phyloP scores from a whole-genome alignment of 192 early-diverging fungal genomes.

The Umbelopsis sp. region DNA sequence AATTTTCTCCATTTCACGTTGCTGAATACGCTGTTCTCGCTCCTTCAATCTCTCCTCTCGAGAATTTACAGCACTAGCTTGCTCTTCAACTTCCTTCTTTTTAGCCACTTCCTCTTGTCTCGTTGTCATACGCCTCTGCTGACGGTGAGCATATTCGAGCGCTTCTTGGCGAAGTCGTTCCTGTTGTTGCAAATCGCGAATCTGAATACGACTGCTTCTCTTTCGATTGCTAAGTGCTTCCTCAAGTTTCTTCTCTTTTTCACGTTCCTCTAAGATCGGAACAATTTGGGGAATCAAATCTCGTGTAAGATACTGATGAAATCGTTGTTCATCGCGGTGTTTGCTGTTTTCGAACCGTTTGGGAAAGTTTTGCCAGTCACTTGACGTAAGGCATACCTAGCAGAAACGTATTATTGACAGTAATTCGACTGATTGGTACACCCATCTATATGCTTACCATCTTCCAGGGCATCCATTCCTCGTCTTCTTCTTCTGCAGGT shows the following conservation, averaged over 20 bases:
- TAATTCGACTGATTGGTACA: not conserved
- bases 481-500: slow-evolving; percentile 46
- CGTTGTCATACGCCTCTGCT: slow-evolving; percentile 39
- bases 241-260: slow-evolving; percentile 53
- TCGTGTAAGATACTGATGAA: slow-evolving; percentile 56
- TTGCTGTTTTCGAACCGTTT: slow-evolving; percentile 55
- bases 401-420: not conserved
- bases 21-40: slow-evolving; percentile 38
- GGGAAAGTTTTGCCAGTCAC: slow-evolving; percentile 71
- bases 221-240: slow-evolving; percentile 65
- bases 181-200: slow-evolving; percentile 58
- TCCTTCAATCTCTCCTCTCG: slow-evolving; percentile 36
- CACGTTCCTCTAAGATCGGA: slow-evolving; percentile 56
- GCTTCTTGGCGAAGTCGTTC: slow-evolving; percentile 46
- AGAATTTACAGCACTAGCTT: slow-evolving; percentile 26
- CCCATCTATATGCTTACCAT: slow-evolving; percentile 19
- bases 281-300: slow-evolving; percentile 65
- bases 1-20: slow-evolving; percentile 35
- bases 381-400: slow-evolving; percentile 54
- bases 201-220: slow-evolving; percentile 62
- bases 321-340: slow-evolving; percentile 56
- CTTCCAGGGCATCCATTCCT: slow-evolving; percentile 49
- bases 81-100: slow-evolving; percentile 32
- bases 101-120: slow-evolving; percentile 37
- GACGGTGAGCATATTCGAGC: slow-evolving; percentile 34